Evolutionary conservation across 2,329 filamentous ascomycete genomes (phyloP), one percentile per base, ranked within the genome.

Genomic region (Xylaria digitata): DNA sequence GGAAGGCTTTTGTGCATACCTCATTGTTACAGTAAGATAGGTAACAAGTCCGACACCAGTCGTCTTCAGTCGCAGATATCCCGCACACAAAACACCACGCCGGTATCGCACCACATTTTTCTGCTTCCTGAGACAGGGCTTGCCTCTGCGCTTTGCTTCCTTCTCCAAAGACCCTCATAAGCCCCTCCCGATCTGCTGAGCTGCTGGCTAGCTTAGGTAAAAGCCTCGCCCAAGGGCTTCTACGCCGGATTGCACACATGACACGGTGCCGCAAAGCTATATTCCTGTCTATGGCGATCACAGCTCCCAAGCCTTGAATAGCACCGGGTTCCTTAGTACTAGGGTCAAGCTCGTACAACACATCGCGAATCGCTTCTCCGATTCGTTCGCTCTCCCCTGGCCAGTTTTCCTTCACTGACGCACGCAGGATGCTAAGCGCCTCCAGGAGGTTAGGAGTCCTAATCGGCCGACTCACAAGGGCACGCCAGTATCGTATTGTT

Each of bases 41-140:
- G 42, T 65, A 70, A 37, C 69, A 70, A 19, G 61, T 63, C n/a
- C 66, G 56, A 19, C 69, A 69, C 69, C 69, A 70, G 46, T 69
- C 69, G n/a, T 70, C 49, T 13, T 56, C 61, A 3, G 69, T 70
- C 1, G 69, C 67, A 42, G 69, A 66, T 48, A 70, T 70, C 9
- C 69, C 69, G 37, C 69, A 70, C 23, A 70, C 65, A 34, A 69
- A 70, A 23, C 69, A 70, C 69, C 69, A 70, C 0, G 69, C 32
- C 15, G 69, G 69, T 19, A 69, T 69, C 7, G 66, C 59, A 21
- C 62, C 59, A 13, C 40, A 55, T 30, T 55, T 45, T 37, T 65
- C 64, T 2, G 69, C 69, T 55, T 67, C 69, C 40, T 49, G 49
- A 26, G 61, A 50, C 40, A 70, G 43, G 3, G 48, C 2, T 21